Percentiles rank a stretch among this genome's conserved stretches.
phyloP scores from a whole-genome alignment of 176 grass and related monocot genomes.

The Triticum timopheevii region DNA sequence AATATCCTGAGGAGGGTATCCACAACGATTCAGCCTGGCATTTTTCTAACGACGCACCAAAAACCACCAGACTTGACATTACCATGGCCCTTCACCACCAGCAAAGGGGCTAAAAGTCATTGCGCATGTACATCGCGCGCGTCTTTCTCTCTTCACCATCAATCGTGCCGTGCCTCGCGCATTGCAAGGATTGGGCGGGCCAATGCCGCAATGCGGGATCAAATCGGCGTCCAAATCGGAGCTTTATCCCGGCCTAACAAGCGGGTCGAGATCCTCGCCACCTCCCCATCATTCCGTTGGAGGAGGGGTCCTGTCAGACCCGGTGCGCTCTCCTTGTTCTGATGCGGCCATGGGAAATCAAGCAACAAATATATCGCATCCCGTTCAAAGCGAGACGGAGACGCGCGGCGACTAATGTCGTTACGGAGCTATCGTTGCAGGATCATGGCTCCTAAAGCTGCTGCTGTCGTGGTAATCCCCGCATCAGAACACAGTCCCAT shows the following conservation, averaged over 20 bases:
- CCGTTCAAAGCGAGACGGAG: neutral
- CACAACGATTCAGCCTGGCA: neutral
- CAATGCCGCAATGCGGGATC: neutral
- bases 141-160: neutral
- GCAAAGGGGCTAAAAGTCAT: neutral
- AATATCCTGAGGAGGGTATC: neutral
- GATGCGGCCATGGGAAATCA: neutral
- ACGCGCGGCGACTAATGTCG: neutral
- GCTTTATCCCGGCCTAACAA: conserved; percentile 3
- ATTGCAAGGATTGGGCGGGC: neutral
- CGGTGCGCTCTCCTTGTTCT: neutral
- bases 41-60: neutral
- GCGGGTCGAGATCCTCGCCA: neutral
- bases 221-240: conserved; percentile 21
- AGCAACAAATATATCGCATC: neutral
- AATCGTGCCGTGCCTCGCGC: neutral
- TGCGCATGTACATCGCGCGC: neutral
- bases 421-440: neutral
- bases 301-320: neutral
- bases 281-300: conserved; percentile 6
- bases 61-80: neutral
- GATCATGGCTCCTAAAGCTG: neutral
- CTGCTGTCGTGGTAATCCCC: neutral
- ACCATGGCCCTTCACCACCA: neutral
- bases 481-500: neutral